Conservation (phyloP, 2,329 filamentous ascomycete species). For the Aspergillus alliaceus region DNA sequence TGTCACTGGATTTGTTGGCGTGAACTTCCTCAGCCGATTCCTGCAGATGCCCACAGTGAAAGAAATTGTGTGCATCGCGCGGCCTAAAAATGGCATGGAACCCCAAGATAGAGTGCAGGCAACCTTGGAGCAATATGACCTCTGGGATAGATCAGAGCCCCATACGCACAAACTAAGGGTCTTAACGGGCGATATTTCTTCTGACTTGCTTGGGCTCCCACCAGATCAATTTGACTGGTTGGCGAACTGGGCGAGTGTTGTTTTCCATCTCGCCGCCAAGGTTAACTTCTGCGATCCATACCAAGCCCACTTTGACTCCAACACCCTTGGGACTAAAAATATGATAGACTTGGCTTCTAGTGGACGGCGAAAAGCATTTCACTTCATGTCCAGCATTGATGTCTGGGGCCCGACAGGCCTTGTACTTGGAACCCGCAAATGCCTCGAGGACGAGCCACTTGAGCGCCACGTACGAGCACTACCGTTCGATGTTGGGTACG, state of each 20-base stretch:
- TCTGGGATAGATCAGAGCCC: not conserved
- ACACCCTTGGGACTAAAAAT: constrained; percentile 72
- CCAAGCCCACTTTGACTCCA: constrained; percentile 63
- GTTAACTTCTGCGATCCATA: constrained; percentile 75
- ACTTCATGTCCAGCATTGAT: constrained; percentile 18
- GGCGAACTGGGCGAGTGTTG: constrained; percentile 61
- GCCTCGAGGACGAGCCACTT: constrained; percentile 14
- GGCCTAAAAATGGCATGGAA: constrained; percentile 54
- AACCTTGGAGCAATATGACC: constrained; percentile 54
- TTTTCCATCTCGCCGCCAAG: constrained; percentile 73
- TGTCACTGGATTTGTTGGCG: constrained; percentile 80
- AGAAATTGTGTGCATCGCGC: constrained; percentile 69
- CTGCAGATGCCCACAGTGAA: constrained; percentile 53
- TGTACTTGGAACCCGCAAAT: not conserved
- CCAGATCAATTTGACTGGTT: constrained; percentile 62
- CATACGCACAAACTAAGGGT: constrained; percentile 12
- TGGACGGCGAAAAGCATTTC: constrained; percentile 17
- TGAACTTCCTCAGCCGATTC: constrained; percentile 70
- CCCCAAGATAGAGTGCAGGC: constrained; percentile 28
- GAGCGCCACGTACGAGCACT: constrained; percentile 7
- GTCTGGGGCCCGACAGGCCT: constrained; percentile 13
- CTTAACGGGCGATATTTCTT: constrained; percentile 62
- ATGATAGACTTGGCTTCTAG: constrained; percentile 65
- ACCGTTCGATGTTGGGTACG: constrained; percentile 71
- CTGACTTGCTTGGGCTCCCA: constrained; percentile 66